A percentile compares a stretch with the other conserved stretches of the same genome.
These are phyloP conservation scores for Amanita thiersii DNA, from an alignment of 768 basidiomycete species.

Conservation along the genomic window DNA sequence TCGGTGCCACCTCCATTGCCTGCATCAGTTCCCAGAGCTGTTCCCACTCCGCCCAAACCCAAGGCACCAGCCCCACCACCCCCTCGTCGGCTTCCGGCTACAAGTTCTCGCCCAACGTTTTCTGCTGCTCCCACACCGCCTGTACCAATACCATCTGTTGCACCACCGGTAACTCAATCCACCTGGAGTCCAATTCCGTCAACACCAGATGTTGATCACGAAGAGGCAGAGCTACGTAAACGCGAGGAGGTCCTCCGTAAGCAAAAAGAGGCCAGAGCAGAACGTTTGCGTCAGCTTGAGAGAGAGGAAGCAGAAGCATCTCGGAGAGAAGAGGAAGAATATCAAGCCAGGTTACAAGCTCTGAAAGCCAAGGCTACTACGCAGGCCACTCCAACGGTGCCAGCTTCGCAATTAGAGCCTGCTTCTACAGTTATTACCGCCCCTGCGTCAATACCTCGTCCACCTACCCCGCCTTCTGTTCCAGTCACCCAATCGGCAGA, in stretches of 20 bases:
- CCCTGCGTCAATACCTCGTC: constrained; percentile 20
- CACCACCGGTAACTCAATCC: constrained; percentile 17
- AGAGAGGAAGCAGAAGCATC: constrained; percentile 43
- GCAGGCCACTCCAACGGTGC: constrained; percentile 19
- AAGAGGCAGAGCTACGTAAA: constrained; percentile 62
- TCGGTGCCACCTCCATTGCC: constrained; percentile 26
- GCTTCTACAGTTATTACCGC: constrained; percentile 27
- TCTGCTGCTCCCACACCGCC: constrained; percentile 16
- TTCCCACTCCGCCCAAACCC: constrained; percentile 17
- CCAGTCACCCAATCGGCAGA: too few species aligned
- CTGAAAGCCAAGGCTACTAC: constrained; percentile 24
- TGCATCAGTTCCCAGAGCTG: constrained; percentile 20
- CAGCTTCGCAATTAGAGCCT: constrained; percentile 26
- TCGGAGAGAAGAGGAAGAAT: constrained; percentile 35
- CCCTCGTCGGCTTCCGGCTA: constrained; percentile 32
- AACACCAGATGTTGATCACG: constrained; percentile 56
- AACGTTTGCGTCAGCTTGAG: constrained; percentile 63
- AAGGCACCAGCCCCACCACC: constrained; percentile 27
- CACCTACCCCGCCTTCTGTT: constrained; percentile 24
- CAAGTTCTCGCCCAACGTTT: constrained; percentile 17
- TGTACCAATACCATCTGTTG: constrained; percentile 11
- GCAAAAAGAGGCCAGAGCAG: constrained; percentile 65
- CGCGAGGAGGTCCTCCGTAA: constrained; percentile 68
- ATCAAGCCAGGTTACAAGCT: constrained; percentile 28
- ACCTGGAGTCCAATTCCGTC: constrained; percentile 17